Conservation (phyloP, 1,284 basidiomycete species). For the Trametes polyzona region DNA sequence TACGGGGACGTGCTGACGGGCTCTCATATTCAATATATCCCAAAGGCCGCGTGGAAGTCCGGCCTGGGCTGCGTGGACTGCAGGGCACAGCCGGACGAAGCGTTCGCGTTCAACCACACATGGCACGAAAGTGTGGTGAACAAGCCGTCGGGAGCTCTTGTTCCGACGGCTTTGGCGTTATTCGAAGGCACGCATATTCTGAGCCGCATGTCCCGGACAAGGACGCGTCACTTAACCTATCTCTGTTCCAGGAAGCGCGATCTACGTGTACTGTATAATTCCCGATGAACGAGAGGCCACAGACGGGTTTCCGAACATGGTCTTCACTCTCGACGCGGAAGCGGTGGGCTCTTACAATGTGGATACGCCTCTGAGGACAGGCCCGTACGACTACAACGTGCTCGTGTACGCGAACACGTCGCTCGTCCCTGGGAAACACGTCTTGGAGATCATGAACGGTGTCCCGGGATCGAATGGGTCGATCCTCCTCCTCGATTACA, state of each 20-base stretch:
- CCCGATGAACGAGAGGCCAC: conserved; percentile 22
- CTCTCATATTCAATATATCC: conserved; percentile 31
- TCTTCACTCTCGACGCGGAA: conserved; percentile 40
- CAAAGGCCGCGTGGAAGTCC: conserved; percentile 34
- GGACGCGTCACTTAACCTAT: no score
- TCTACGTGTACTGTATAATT: conserved; percentile 38
- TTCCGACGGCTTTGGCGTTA: conserved; percentile 25
- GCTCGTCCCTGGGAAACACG: conserved; percentile 24
- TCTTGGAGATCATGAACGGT: conserved; percentile 26
- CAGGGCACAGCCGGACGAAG: conserved; percentile 29
- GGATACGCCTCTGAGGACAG: conserved; percentile 22
- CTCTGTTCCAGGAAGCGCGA: conserved; percentile 29
- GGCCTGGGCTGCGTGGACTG: conserved; percentile 30
- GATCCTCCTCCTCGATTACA: conserved; percentile 29
- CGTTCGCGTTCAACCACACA: conserved; percentile 15
- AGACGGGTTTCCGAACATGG: conserved; percentile 36
- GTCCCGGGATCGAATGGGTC: conserved; percentile 7
- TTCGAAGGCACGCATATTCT: conserved; percentile 31
- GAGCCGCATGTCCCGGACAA: no score
- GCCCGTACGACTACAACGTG: conserved; percentile 35
- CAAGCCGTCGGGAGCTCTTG: conserved; percentile 8
- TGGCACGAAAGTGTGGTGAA: conserved; percentile 32
- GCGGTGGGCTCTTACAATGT: conserved; percentile 30
- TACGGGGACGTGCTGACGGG: conserved; percentile 40
- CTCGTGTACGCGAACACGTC: conserved; percentile 34